Evolutionary conservation across 2,329 filamentous ascomycete genomes (phyloP).

Genomic region (Aspergillus sp.): DNA sequence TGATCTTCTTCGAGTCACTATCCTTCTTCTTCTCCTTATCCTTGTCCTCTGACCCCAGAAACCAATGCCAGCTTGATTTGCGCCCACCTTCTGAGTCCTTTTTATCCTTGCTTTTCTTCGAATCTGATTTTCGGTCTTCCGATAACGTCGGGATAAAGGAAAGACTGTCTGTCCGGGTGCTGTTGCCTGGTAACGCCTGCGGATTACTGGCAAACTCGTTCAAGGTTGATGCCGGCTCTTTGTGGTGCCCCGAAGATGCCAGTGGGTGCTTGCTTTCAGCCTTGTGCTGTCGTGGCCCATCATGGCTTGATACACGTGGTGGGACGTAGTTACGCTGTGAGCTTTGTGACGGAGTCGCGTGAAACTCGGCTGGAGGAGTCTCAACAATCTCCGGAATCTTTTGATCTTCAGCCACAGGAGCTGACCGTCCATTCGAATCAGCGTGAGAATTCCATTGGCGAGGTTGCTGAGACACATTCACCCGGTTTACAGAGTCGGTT

Average conservation of each 20-base stretch:
- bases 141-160: slow-evolving; percentile 75
- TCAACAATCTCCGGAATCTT: slow-evolving; percentile 61
- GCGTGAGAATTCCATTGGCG: slow-evolving; percentile 58
- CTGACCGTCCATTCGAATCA: slow-evolving; percentile 57
- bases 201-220: slow-evolving; percentile 67
- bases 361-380: slow-evolving; percentile 56
- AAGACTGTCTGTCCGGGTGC: slow-evolving; percentile 71
- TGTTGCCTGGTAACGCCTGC: slow-evolving; percentile 68
- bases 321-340: slow-evolving; percentile 43
- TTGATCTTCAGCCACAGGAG: slow-evolving; percentile 49
- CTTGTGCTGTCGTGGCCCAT: slow-evolving; percentile 42
- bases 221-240: slow-evolving; percentile 52
- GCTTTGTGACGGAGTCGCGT: slow-evolving; percentile 25
- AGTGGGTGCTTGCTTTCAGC: slow-evolving; percentile 28
- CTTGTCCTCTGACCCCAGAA: slow-evolving; percentile 71
- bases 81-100: slow-evolving; percentile 69
- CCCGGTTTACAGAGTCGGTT: slow-evolving; percentile 32
- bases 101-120: slow-evolving; percentile 63
- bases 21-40: slow-evolving; percentile 65
- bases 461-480: slow-evolving; percentile 37
- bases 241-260: slow-evolving; percentile 30
- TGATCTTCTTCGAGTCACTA: slow-evolving; percentile 61
- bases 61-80: slow-evolving; percentile 79
- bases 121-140: slow-evolving; percentile 74
- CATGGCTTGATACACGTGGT: slow-evolving; percentile 53